phyloP scores from a whole-genome alignment of 2,329 filamentous ascomycete species.

The Tricladium varicosporioides region DNA sequence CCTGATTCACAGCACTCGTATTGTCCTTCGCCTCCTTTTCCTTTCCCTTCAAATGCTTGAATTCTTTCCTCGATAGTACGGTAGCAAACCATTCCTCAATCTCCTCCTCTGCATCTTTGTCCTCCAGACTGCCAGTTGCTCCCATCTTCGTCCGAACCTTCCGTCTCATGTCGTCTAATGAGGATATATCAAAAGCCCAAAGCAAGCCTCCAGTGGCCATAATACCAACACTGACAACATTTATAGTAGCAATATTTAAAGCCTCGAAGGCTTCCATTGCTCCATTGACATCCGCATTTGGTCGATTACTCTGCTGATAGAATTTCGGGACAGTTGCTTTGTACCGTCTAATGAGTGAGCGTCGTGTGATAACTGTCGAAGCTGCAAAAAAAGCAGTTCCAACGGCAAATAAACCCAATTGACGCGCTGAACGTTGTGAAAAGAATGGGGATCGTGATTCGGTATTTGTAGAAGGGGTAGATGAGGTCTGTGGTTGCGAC shows the following conservation, averaged over 20 bases:
- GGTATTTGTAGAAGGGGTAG: conserved; percentile 7
- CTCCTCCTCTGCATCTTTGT: conserved; percentile 56
- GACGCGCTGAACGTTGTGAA: conserved; percentile 41
- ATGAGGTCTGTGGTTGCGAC: conserved; percentile 13
- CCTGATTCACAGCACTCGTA: background rate
- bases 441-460: conserved; percentile 28
- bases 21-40: conserved; percentile 2
- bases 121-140: conserved; percentile 35
- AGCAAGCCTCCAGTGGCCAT: conserved; percentile 71
- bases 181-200: conserved; percentile 76
- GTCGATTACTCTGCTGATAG: conserved; percentile 62
- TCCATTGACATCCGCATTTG: conserved; percentile 55
- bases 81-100: conserved; percentile 61
- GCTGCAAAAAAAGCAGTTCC: conserved; percentile 74
- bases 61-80: conserved; percentile 56
- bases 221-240: conserved; percentile 73
- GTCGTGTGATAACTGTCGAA: conserved; percentile 68
- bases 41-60: conserved; percentile 30
- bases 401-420: conserved; percentile 69
- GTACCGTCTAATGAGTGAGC: conserved; percentile 65
- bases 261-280: conserved; percentile 77
- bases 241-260: conserved; percentile 81
- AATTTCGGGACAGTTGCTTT: conserved; percentile 64
- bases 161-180: conserved; percentile 60
- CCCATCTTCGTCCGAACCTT: conserved; percentile 46